Evolutionary conservation across 768 basidiomycete genomes (phyloP).

Genomic region (Boletus rubroflammeus): DNA sequence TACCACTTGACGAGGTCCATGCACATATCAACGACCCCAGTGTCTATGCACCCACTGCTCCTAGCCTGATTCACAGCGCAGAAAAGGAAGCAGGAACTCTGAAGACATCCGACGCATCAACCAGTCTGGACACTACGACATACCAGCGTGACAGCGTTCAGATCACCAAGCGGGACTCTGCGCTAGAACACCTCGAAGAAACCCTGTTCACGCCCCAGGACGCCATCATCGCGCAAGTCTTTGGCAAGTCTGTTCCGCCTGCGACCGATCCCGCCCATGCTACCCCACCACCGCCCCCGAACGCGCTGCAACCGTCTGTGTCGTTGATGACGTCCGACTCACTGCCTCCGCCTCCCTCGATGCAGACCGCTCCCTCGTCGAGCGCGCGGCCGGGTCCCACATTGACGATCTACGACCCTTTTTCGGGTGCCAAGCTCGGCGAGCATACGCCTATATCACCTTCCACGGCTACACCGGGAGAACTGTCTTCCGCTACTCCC

Average conservation of each 20-base stretch:
- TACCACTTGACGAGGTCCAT: conserved; percentile 23
- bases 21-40: conserved; percentile 26
- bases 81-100: conserved; percentile 8
- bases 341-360: conserved; percentile 3
- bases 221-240: conserved; percentile 48
- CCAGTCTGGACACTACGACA: conserved; percentile 4
- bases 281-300: conserved; percentile 1
- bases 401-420: conserved; percentile 32
- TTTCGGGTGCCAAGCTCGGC: conserved; percentile 28
- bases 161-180: background rate
- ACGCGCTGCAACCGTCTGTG: conserved; percentile 8
- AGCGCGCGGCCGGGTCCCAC: background rate
- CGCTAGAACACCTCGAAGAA: background rate
- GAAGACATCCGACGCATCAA: conserved; percentile 8
- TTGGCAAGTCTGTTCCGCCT: conserved; percentile 11
- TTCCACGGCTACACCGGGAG: conserved; percentile 6
- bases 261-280: background rate
- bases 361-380: background rate
- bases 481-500: background rate
- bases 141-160: conserved; percentile 1
- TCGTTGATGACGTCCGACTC: conserved; percentile 19
- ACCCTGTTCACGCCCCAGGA: conserved; percentile 57
- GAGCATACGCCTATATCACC: conserved; percentile 12
- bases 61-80: conserved; percentile 15
- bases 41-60: conserved; percentile 16